Conservation (phyloP, 306 rosid species). For the Alnus glutinosa region DNA sequence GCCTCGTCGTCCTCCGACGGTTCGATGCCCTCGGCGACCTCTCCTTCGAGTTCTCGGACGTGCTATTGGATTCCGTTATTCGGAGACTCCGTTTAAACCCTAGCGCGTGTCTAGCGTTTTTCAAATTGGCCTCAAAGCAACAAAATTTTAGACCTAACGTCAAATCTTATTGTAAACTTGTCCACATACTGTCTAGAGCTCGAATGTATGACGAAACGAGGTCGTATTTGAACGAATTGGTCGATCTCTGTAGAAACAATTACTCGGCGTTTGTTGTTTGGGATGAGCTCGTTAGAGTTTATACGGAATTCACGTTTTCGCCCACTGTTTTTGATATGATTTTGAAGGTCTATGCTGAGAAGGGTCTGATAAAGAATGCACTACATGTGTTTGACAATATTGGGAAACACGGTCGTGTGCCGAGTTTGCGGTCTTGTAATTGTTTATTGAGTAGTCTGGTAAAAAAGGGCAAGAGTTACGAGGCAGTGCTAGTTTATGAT, state of each 20-base stretch:
- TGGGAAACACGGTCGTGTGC: constrained; percentile 50
- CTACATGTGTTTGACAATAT: constrained; percentile 76
- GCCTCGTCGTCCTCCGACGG: constrained; percentile 67
- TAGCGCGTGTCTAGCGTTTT: constrained; percentile 56
- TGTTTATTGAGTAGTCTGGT: constrained; percentile 65
- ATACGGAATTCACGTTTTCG: constrained; percentile 54
- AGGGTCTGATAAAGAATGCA: constrained; percentile 61
- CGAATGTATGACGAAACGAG: constrained; percentile 57
- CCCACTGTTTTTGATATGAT: constrained; percentile 69
- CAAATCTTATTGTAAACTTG: constrained; percentile 57
- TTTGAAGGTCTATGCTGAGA: constrained; percentile 57
- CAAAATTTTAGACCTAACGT: constrained; percentile 59
- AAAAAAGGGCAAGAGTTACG: constrained; percentile 33
- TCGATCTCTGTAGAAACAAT: constrained; percentile 46
- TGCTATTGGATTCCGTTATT: constrained; percentile 68
- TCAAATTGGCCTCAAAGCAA: constrained; percentile 52
- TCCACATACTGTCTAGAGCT: constrained; percentile 71
- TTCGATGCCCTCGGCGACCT: constrained; percentile 48
- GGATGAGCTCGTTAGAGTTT: constrained; percentile 48
- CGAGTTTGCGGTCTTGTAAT: constrained; percentile 76
- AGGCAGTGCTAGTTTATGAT: constrained; percentile 54
- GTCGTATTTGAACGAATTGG: constrained; percentile 43
- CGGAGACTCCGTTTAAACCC: constrained; percentile 68
- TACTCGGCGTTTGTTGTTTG: constrained; percentile 39
- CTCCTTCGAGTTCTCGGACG: constrained; percentile 57